Evolutionary conservation across 345 rosid species (phyloP), one percentile per base, ranked within the genome.

Genomic region (Pugionium cornutum): DNA sequence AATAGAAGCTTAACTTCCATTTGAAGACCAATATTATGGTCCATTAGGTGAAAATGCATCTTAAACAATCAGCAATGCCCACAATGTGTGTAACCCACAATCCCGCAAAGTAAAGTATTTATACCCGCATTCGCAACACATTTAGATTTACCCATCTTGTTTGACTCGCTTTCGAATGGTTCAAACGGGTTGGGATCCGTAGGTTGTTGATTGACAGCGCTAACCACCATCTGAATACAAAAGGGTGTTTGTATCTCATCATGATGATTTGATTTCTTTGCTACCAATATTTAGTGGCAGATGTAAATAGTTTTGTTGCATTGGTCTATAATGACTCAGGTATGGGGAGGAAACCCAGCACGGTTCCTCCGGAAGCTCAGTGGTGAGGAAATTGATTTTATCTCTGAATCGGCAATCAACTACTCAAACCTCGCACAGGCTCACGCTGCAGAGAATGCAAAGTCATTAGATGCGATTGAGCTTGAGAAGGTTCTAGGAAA

Each of bases 271-370:
- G 49, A 31, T 29, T 36, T 44, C 44, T 58, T 58, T 10, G 11
- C 43, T 26, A 34, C 36, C 50, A 33, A 51, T 57, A 40, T 31
- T 29, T n/a, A 0, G 54, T 57, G 36, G 30, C 35, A 35, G 10
- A 37, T 25, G 7, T 37, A 25, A 53, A 29, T 4, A 52, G 3
- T 37, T 28, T 44, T 66, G 49, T 33, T 34, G 3, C 46, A 32
- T 49, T 68, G 52, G 54, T 61, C 68, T 67, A 43, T 43, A 36
- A 56, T 75, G 49, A 46, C 49, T 61, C 74, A 89, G 98, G 85
- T 92, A 35, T 92, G 96, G 97, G 98, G 85, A 80, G 98, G 98
- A 69, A 92, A 92, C 74, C 96, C 98, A 6, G 98, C 97, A 60
- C 88, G 75, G 79, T 92, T 92, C 73, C 78, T 92, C 79, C 83